Base-by-base conservation (phyloP, 257 asterid genomes). In the Salvia miltiorrhiza region DNA sequence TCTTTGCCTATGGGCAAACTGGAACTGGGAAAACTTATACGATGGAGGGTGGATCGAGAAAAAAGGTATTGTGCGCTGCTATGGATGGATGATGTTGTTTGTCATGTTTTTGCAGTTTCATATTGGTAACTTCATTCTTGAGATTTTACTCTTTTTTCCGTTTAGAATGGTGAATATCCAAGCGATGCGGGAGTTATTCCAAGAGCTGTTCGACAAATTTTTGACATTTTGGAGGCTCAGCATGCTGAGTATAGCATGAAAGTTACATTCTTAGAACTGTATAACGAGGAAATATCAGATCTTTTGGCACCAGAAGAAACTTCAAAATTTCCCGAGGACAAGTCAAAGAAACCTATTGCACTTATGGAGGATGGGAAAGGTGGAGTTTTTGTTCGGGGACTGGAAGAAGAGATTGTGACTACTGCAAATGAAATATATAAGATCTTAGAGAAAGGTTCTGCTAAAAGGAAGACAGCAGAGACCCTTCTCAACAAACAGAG, bases 311-410 rank as follows among this genome's bases (percentile, higher is more conserved):
- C 90, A 1, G 99, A 94, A 71, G 99, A 94, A 76, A 72, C 69
- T 76, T 40, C 82, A 5, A 94, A 85, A 72, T 89, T 89, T 72
- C 61, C 71, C 3, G 98, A 89, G 54, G 99, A 94, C 77, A 94
- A 94, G 83, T 78, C 95, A 0, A 91, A 94, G 89, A 94, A 91
- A 76, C 97, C 98, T 44, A 80, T 89, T 54, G 99, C 99, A 8
- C 93, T 94, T 40, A 94, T 94, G 99, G 99, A 94, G 78, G 99
- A 94, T 26, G 99, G 99, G 14, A 94, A 94, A 76, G 99, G 97
- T 53, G 99, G 97, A 75, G 96, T 94, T 61, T 74, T 91, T 63
- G 97, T 94, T 55, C 80, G 99, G 76, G 99, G 97, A 76, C 76
- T 91, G 87, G 99, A 94, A 80, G 99, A 94, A 79, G 99, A 94